Base-by-base conservation (phyloP, 148 eudicot genomes). In the Polygonum maritimum region DNA sequence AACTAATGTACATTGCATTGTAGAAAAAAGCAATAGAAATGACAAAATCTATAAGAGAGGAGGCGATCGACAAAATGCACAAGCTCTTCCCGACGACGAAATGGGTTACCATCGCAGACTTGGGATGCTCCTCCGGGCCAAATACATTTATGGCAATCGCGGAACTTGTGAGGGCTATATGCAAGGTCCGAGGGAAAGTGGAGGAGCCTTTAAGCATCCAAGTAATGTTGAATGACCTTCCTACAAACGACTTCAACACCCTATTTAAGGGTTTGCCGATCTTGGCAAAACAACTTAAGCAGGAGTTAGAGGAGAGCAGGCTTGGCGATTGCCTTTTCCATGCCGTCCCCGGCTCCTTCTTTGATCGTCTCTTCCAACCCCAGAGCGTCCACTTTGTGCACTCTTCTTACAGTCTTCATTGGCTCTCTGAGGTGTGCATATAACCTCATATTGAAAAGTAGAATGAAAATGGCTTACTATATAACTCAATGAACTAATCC, bases 221-320 rank as follows among this genome's bases (percentile, higher is more conserved):
- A 21, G 71, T 67, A 7, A 14, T 67, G 21, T 36, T 67, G 71
- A 67, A 67, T 16, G 71, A 67, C 44, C 71, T 67, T 36, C 71
- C 19, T 2, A 44, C 44, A 6, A 65, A 65, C 41, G 71, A 65
- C 71, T 65, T 65, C 71, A 65, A 65, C 44, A 13, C 71, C 44
- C 5, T 65, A 12, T 65, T 65, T 44, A 65, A 14, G 41, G 8
- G 44, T 33, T 14, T 65, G 19, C 44, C 71, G 7, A 16, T 10
- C 71, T 36, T 65, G 21, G 1, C 15, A 2, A 19, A 65, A 7
- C 41, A 65, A 18, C 19, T 65, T 0, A 15, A 2, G n/a, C n/a
- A 65, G 2, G 71, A 65, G 21, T 14, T 65, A 5, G 71, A 44
- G 10, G 21, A 65, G 8, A 5, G 9, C 47, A 8, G 60, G 0